A percentile compares a stretch with the other conserved stretches of the same genome.
Evolutionary conservation across 176 grass and related monocot genomes (phyloP).

Genomic region (Musa acuminata): DNA sequence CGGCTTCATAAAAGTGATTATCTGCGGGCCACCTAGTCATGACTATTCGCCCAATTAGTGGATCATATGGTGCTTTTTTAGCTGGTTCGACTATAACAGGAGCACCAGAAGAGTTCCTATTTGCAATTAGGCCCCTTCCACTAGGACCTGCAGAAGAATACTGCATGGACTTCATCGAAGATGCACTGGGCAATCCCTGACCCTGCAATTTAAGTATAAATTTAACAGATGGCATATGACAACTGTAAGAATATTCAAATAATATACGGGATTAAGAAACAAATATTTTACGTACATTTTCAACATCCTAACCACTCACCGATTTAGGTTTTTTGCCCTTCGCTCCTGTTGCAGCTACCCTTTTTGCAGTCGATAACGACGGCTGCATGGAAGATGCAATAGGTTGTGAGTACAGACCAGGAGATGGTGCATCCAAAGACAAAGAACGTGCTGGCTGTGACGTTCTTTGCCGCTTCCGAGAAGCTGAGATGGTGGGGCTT

Average conservation of each 20-base stretch:
- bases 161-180: slow-evolving; percentile 49
- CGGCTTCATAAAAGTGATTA: slow-evolving; percentile 88
- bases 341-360: slow-evolving; percentile 38
- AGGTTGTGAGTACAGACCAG: slow-evolving; percentile 49
- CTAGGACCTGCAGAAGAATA: slow-evolving; percentile 65
- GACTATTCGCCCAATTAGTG: slow-evolving; percentile 64
- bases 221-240: background rate
- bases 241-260: slow-evolving; percentile 4
- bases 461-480: slow-evolving; percentile 84
- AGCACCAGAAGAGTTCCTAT: slow-evolving; percentile 50
- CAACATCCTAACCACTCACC: slow-evolving; percentile 32
- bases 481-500: slow-evolving; percentile 56
- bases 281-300: background rate
- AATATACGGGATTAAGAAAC: background rate
- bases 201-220: slow-evolving; percentile 25
- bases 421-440: slow-evolving; percentile 39
- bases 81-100: slow-evolving; percentile 37
- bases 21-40: slow-evolving; percentile 82
- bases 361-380: slow-evolving; percentile 54
- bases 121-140: slow-evolving; percentile 50
- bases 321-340: slow-evolving; percentile 84
- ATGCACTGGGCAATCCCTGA: slow-evolving; percentile 49
- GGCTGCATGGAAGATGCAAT: slow-evolving; percentile 46
- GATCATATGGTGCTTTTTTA: slow-evolving; percentile 34
- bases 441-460: slow-evolving; percentile 52